Evolutionary conservation across 768 basidiomycete species (phyloP).

Genomic region (Fomitopsis pulvina): DNA sequence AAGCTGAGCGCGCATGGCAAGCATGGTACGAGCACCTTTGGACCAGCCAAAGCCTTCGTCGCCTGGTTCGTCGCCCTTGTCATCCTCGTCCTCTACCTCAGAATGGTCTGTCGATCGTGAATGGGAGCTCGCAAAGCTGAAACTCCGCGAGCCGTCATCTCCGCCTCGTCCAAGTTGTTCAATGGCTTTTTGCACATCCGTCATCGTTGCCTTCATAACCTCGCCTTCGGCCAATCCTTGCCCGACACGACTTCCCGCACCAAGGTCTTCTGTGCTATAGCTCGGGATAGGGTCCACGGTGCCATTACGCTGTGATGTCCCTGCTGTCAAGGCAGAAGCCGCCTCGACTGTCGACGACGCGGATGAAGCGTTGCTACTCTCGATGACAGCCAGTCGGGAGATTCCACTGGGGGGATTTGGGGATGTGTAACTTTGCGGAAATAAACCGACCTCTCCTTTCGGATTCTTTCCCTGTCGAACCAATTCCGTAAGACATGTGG

Average conservation of each 20-base stretch:
- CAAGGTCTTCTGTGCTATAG: background rate
- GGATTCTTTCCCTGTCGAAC: constrained; percentile 74
- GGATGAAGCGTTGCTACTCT: background rate
- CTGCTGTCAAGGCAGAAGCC: constrained; percentile 7
- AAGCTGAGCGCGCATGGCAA: constrained; percentile 64
- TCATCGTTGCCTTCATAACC: constrained; percentile 84
- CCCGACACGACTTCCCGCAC: background rate
- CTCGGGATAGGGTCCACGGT: background rate
- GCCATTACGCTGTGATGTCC: background rate
- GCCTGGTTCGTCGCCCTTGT: constrained; percentile 51
- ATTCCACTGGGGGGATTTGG: constrained; percentile 36
- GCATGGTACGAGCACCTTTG: constrained; percentile 52
- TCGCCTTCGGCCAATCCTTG: constrained; percentile 34
- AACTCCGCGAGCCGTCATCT: constrained; percentile 57
- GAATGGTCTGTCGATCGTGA: constrained; percentile 38
- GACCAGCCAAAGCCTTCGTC: constrained; percentile 55
- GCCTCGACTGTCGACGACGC: constrained; percentile 3
- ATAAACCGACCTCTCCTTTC: constrained; percentile 79
- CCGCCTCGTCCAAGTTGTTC: constrained; percentile 68
- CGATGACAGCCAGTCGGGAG: constrained; percentile 17
- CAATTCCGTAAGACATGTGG: background rate
- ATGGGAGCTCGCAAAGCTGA: constrained; percentile 68
- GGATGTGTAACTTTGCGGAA: constrained; percentile 86
- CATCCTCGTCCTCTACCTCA: constrained; percentile 40
- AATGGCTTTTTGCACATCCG: constrained; percentile 86